Percentiles rank a stretch among this genome's conserved stretches.
These are phyloP conservation scores for Sistotremastrum suecicum DNA, from an alignment of 768 basidiomycete genomes.

Conservation along the genomic window DNA sequence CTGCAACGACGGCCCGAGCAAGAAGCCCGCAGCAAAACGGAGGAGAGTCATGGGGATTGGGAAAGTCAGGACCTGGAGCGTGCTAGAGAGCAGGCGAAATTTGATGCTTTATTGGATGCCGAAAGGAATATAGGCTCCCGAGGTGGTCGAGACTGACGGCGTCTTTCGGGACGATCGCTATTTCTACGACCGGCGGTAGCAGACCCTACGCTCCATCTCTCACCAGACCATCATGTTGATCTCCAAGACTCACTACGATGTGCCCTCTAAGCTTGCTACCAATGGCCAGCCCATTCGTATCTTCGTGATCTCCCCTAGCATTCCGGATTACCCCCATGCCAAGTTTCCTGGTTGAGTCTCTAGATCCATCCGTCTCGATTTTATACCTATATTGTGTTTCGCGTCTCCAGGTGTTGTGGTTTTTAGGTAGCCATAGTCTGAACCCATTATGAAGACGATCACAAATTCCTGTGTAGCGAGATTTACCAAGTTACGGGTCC, in stretches of 20 bases:
- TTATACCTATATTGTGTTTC: slow-evolving; percentile 19
- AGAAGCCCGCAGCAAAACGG: slow-evolving; percentile 7
- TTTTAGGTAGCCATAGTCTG: slow-evolving; percentile 42
- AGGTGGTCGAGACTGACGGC: too few species aligned
- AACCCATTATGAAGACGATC: not conserved
- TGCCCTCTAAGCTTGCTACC: slow-evolving; percentile 53
- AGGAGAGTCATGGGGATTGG: slow-evolving; percentile 7
- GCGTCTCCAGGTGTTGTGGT: slow-evolving; percentile 54
- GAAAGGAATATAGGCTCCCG: slow-evolving; percentile 27
- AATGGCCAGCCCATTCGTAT: slow-evolving; percentile 58
- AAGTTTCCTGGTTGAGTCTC: slow-evolving; percentile 62
- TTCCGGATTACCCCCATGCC: slow-evolving; percentile 77
- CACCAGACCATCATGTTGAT: slow-evolving; percentile 50
- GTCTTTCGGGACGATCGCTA: too few species aligned
- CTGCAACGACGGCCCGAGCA: slow-evolving; percentile 2
- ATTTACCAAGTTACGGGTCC: slow-evolving; percentile 97
- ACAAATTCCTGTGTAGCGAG: slow-evolving; percentile 36
- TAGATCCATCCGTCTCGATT: not conserved
- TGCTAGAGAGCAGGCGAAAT: slow-evolving; percentile 35
- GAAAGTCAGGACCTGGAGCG: slow-evolving; percentile 14
- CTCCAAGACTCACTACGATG: slow-evolving; percentile 62
- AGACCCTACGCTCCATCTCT: too few species aligned
- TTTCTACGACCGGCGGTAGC: too few species aligned
- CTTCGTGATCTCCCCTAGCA: slow-evolving; percentile 65
- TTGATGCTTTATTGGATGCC: slow-evolving; percentile 44